Conservation (phyloP, 495 filamentous ascomycete genomes). For the Tuber brumale region DNA sequence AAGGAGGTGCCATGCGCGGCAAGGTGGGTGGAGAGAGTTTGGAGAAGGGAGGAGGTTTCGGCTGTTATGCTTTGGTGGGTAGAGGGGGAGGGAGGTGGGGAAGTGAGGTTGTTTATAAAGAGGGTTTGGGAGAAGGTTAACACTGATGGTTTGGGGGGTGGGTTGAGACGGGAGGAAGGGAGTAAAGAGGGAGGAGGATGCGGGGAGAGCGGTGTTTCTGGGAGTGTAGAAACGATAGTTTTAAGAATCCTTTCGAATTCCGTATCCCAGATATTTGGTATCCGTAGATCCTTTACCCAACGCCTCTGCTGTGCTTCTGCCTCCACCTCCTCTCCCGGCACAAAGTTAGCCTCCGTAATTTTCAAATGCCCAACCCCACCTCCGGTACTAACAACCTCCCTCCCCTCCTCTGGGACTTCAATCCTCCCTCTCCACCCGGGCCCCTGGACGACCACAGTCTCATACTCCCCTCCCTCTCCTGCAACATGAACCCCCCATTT, state of each 20-base stretch:
- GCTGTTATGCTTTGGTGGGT: constrained; percentile 10
- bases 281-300: constrained; percentile 49
- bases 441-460: constrained; percentile 82
- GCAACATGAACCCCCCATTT: constrained; percentile 59
- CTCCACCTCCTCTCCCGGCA: constrained; percentile 46
- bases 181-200: constrained; percentile 37
- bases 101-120: constrained; percentile 32
- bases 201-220: neutral
- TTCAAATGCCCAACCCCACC: constrained; percentile 59
- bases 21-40: constrained; percentile 20
- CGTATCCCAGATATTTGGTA: constrained; percentile 49
- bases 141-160: constrained; percentile 3
- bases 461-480: constrained; percentile 94
- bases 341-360: constrained; percentile 54
- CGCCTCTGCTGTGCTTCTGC: constrained; percentile 35
- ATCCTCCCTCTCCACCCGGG: constrained; percentile 61
- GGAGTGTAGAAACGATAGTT: constrained; percentile 10
- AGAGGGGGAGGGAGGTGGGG: neutral
- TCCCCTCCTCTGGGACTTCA: constrained; percentile 52
- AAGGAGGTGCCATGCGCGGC: constrained; percentile 38
- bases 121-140: constrained; percentile 4
- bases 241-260: constrained; percentile 43
- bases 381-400: constrained; percentile 59
- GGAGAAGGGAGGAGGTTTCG: constrained; percentile 25
- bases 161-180: constrained; percentile 45